phyloP scores from a whole-genome alignment of 2,329 filamentous ascomycete species.

The Beauveria sp. region DNA sequence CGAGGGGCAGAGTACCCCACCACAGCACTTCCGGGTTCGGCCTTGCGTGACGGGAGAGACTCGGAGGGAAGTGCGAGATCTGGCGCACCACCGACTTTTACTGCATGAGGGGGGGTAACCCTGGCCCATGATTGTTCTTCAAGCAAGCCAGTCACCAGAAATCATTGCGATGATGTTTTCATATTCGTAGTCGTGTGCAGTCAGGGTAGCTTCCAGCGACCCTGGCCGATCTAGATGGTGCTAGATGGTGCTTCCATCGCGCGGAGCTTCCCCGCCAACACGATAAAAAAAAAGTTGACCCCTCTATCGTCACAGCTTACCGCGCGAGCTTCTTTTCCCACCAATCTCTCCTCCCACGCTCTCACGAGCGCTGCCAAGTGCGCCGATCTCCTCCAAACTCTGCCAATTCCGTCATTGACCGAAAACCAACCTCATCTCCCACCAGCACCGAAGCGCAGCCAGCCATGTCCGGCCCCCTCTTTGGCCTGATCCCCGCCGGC shows the following conservation, averaged over 20 bases:
- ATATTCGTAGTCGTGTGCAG: no score
- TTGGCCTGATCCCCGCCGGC: constrained; percentile 54
- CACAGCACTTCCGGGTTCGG: constrained; percentile 4
- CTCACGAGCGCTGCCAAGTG: not conserved
- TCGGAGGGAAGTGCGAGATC: constrained; percentile 7
- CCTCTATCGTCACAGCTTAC: not conserved
- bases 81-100: not conserved
- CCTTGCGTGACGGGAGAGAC: not conserved
- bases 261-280: not conserved
- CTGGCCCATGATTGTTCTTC: no score
- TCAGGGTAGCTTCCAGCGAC: not conserved
- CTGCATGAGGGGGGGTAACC: no score
- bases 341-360: not conserved
- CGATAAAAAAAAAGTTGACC: not conserved
- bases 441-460: no score
- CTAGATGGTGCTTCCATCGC: not conserved
- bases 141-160: no score
- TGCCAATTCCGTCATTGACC: no score
- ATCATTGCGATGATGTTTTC: no score
- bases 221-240: not conserved
- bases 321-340: no score
- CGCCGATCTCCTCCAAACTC: not conserved
- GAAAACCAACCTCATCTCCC: no score
- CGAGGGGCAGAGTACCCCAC: constrained; percentile 9
- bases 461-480: constrained; percentile 38